Conservation (phyloP, 2,329 filamentous ascomycete genomes). For the Penicillium sp. region DNA sequence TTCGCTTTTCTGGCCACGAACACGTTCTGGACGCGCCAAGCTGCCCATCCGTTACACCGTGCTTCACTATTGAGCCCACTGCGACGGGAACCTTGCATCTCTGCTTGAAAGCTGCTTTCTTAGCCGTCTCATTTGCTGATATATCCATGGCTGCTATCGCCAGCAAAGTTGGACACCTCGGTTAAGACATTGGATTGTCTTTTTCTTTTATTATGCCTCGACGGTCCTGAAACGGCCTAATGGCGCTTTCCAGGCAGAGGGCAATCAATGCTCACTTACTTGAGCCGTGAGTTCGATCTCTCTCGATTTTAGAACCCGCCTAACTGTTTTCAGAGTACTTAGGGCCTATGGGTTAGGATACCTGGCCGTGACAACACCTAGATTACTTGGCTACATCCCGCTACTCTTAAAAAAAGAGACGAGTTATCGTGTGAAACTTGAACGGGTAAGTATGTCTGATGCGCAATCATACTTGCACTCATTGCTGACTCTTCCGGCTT, state of each 20-base stretch:
- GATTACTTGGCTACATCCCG: slow-evolving; percentile 38
- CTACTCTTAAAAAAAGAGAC: slow-evolving; percentile 30
- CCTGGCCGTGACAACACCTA: slow-evolving; percentile 45
- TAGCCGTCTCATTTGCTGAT: neutral
- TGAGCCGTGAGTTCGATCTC: slow-evolving; percentile 31
- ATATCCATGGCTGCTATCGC: neutral
- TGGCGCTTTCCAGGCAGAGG: slow-evolving; percentile 8
- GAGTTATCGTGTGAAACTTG: slow-evolving; percentile 29
- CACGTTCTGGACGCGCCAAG: neutral
- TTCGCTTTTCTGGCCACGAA: neutral
- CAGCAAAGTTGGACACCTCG: neutral
- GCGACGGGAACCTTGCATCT: neutral
- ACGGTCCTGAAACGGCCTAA: slow-evolving; percentile 6
- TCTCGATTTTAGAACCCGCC: neutral
- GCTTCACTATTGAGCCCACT: neutral
- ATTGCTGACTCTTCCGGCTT: neutral
- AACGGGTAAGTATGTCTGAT: slow-evolving; percentile 30
- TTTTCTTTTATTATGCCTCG: slow-evolving; percentile 5
- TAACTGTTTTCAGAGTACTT: slow-evolving; percentile 28
- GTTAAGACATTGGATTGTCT: neutral
- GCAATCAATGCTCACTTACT: slow-evolving; percentile 18
- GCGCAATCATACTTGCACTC: neutral
- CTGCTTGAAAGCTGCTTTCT: neutral
- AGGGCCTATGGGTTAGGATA: slow-evolving; percentile 49
- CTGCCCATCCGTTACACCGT: neutral